Evolutionary conservation across 306 rosid species (phyloP).

Genomic region (Hippophae rhamnoides): DNA sequence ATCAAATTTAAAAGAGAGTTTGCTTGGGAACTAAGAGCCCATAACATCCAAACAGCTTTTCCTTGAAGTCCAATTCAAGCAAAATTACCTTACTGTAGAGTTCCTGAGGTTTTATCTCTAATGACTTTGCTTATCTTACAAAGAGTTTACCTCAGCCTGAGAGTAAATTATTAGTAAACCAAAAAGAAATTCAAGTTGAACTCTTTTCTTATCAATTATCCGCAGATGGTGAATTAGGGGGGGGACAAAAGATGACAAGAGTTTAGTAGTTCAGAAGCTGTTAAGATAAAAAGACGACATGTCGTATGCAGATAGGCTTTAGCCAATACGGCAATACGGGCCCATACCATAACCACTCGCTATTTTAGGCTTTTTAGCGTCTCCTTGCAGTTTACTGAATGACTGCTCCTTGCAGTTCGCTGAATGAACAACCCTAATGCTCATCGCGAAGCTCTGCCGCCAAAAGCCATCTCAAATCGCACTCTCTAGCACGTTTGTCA

Average conservation of each 20-base stretch:
- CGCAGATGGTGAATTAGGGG: too few relatives aligned
- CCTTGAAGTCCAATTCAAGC: conserved; percentile 78
- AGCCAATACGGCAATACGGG: background rate
- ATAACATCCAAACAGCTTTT: conserved; percentile 14
- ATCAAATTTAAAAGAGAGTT: conserved; percentile 21
- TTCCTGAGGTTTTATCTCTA: conserved; percentile 6
- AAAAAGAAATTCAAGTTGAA: too few relatives aligned
- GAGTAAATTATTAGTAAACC: too few relatives aligned
- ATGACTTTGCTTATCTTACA: conserved; percentile 13
- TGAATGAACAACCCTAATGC: conserved; percentile 25
- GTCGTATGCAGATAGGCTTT: background rate
- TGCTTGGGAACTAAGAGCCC: conserved; percentile 44
- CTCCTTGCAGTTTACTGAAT: background rate
- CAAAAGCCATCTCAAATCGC: conserved; percentile 27
- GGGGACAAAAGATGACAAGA: too few relatives aligned
- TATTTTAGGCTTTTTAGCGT: too few relatives aligned
- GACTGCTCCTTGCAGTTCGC: background rate
- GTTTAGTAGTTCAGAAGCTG: too few relatives aligned
- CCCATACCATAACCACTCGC: background rate
- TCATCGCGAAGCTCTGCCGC: conserved; percentile 39
- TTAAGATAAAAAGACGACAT: background rate
- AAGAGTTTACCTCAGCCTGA: background rate
- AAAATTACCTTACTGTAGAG: conserved; percentile 12
- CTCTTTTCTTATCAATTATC: too few relatives aligned
- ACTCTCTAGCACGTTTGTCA: conserved; percentile 16